Evolutionary conservation across 257 asterid genomes (phyloP).

Genomic region (Galeopsis tetrahit): DNA sequence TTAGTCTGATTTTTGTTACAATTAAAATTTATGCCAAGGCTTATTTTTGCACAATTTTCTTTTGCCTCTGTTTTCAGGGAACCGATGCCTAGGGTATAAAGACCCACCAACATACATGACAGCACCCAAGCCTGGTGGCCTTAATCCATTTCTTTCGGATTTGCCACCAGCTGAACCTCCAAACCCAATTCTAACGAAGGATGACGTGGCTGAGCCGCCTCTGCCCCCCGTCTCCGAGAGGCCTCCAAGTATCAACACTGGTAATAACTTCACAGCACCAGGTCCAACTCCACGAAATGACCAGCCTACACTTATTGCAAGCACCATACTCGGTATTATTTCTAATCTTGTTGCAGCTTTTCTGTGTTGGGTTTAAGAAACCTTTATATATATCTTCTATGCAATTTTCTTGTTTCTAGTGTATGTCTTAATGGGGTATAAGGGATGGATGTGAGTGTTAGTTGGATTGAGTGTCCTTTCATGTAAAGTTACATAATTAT

Average conservation of each 20-base stretch:
- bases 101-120: conserved; percentile 51
- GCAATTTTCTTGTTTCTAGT: background rate
- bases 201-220: conserved; percentile 61
- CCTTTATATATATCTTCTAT: background rate
- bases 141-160: conserved; percentile 37
- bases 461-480: background rate
- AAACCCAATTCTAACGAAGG: conserved; percentile 48
- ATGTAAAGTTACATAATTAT: background rate
- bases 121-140: conserved; percentile 55
- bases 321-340: conserved; percentile 39
- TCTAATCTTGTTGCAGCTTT: conserved; percentile 47
- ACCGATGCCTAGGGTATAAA: conserved; percentile 63
- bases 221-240: conserved; percentile 54
- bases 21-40: background rate
- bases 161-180: conserved; percentile 74
- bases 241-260: conserved; percentile 30
- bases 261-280: conserved; percentile 38
- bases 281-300: conserved; percentile 52
- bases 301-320: conserved; percentile 48
- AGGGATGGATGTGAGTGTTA: background rate
- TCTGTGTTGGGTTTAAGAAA: conserved; percentile 32
- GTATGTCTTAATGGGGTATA: background rate
- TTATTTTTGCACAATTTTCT: background rate
- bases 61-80: conserved; percentile 45
- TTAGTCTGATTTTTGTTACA: background rate